Base-by-base conservation (phyloP, 345 rosid genomes). In the Eucalyptus virginea region DNA sequence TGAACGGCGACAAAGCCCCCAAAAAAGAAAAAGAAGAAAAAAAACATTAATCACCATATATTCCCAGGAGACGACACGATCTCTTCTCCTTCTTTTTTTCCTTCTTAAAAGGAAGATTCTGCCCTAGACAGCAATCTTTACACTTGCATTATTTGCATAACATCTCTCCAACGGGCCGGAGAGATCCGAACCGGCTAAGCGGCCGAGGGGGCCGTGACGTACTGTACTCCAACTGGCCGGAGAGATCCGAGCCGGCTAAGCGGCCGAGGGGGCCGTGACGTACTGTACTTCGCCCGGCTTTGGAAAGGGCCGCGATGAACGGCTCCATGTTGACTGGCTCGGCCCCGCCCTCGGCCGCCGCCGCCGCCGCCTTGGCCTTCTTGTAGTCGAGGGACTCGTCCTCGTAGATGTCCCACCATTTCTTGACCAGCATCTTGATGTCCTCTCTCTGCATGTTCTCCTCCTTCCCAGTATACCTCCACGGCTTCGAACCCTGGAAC, bases 401-500 rank as follows among this genome's bases (percentile, higher is more conserved):
- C 11, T 93, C 91, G 94, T 96, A 97, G 24, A 96, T 92, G 40
- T 97, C 97, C 98, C 96, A 94, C 98, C 99, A 97, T 88, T 92
- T 95, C 87, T 94, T 87, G 83, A 97, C 95, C 86, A 97, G 88
- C 96, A 91, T 92, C 92, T 97, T 96, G 26, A 97, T 92, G 49
- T 47, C 49, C 49, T 47, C 49, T 47, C 49, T 47, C 49, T 47
- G 49, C 49, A 47, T 47, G 49, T 97, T 97, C 21, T 86, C 94
- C 88, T 95, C 99, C 87, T 93, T 89, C 42, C 99, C 98, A 1
- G 99, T 96, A 89, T 93, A 98, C 91, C 98, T 98, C 99, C 99
- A 96, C 32, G 98, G 48, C 48, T 47, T 47, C 48, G 13, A 47
- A 47, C 99, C 99, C 98, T 96, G 85, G 24, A 23, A 23, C 4